Evolutionary conservation across 2,329 filamentous ascomycete species (phyloP).

Genomic region (Aureobasidium pullulans): DNA sequence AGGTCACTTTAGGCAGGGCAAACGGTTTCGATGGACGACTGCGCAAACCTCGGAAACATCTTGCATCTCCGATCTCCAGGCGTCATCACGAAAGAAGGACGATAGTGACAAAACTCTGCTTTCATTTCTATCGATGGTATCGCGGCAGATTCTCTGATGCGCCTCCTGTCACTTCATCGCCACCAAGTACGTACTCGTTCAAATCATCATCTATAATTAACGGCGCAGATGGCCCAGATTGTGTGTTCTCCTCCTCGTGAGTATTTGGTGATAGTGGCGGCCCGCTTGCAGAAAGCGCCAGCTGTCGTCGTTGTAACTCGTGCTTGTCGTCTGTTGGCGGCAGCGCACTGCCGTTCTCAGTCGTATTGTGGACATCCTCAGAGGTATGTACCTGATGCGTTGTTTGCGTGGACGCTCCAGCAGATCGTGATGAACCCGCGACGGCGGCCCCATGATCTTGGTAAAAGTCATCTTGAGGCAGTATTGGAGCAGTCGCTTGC

Average conservation of each 20-base stretch:
- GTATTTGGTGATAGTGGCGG: constrained; percentile 21
- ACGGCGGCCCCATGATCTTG: not conserved
- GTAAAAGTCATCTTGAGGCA: constrained; percentile 18
- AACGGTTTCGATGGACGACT: too few relatives aligned
- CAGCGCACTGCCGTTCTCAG: constrained; percentile 2
- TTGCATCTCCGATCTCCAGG: too few relatives aligned
- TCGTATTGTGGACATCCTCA: not conserved
- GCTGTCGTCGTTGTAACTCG: constrained; percentile 54
- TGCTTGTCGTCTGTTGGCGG: constrained; percentile 63
- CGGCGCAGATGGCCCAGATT: constrained; percentile 6
- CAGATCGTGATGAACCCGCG: not conserved
- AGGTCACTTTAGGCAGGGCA: too few relatives aligned
- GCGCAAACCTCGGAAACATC: too few relatives aligned
- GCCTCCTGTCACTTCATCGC: not conserved
- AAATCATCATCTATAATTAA: constrained; percentile 8
- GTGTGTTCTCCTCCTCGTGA: not conserved
- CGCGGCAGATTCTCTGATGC: constrained; percentile 9
- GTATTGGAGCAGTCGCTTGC: constrained; percentile 2
- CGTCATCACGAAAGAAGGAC: too few relatives aligned
- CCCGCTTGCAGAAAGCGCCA: constrained; percentile 36
- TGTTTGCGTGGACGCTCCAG: not conserved
- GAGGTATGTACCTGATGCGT: not conserved
- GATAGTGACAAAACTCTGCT: too few relatives aligned
- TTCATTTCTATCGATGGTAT: constrained; percentile 7
- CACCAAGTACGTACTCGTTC: not conserved